Percentiles rank a stretch among this genome's conserved stretches.
These are phyloP conservation scores for Anisodus tanguticus DNA, from an alignment of 257 asterid genomes.

Conservation along the genomic window DNA sequence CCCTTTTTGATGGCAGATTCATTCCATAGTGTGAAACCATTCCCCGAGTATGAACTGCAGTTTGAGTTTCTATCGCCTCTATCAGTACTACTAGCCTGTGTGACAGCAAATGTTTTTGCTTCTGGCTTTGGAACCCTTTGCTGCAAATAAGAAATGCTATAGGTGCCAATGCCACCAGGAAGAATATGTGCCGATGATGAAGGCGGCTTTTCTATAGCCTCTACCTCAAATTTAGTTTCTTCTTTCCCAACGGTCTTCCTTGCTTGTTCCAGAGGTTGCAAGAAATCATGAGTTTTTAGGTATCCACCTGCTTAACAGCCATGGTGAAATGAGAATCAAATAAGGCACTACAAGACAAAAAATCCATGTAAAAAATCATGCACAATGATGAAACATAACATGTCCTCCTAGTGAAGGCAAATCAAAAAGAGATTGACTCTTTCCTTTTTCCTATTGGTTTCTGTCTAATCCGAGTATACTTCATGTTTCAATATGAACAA, in stretches of 20 bases:
- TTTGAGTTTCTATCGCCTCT: constrained; percentile 66
- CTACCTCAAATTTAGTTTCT: constrained; percentile 50
- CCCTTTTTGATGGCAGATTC: constrained; percentile 83
- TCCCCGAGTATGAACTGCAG: constrained; percentile 71
- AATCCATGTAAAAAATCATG: background rate
- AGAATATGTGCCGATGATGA: constrained; percentile 60
- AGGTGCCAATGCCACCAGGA: constrained; percentile 87
- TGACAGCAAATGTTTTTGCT: constrained; percentile 43
- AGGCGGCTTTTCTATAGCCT: constrained; percentile 51
- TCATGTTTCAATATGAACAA: background rate
- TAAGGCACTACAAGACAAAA: background rate
- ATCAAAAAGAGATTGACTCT: background rate
- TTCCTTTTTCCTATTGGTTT: background rate
- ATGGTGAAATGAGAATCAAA: background rate
- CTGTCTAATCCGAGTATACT: background rate
- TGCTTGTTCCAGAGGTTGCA: constrained; percentile 82
- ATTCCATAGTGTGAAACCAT: constrained; percentile 86
- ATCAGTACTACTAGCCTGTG: constrained; percentile 64
- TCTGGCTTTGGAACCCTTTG: constrained; percentile 63
- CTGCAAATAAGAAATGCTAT: constrained; percentile 72
- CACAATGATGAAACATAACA: background rate
- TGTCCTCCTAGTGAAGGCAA: background rate
- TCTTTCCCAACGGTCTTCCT: constrained; percentile 55
- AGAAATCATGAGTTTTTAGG: constrained; percentile 85
- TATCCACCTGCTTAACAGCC: constrained; percentile 52